phyloP scores from a whole-genome alignment of 2,329 filamentous ascomycete genomes.

The Talaromyces marneffei region DNA sequence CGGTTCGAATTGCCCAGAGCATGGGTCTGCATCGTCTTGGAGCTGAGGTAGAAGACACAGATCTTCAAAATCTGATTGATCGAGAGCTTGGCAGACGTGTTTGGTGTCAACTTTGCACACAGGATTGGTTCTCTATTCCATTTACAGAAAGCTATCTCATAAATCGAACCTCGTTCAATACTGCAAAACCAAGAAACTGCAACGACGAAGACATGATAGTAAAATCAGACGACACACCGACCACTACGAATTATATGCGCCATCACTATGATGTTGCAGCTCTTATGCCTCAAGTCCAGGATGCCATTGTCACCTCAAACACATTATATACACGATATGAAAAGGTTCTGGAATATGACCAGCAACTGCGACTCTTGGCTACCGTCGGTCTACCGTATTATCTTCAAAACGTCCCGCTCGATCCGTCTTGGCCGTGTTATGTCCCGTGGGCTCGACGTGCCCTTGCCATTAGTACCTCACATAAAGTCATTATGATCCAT shows the following conservation, averaged over 20 bases:
- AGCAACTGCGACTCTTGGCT: constrained; percentile 9
- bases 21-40: constrained; percentile 3
- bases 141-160: constrained; percentile 33
- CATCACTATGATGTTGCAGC: constrained; percentile 6
- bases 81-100: constrained; percentile 7
- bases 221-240: constrained; percentile 18
- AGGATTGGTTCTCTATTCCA: constrained; percentile 36
- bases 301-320: constrained; percentile 29
- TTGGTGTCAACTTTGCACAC: constrained; percentile 10
- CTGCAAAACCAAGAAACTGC: constrained; percentile 27
- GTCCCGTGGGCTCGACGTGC: constrained; percentile 33
- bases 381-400: constrained; percentile 1
- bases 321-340: constrained; percentile 34
- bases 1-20: constrained; percentile 5
- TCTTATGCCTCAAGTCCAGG: constrained; percentile 33
- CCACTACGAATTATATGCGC: background rate
- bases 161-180: constrained; percentile 31
- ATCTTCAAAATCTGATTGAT: background rate
- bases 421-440: constrained; percentile 32
- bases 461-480: constrained; percentile 32
- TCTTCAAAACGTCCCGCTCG: constrained; percentile 8
- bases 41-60: background rate
- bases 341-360: constrained; percentile 33
- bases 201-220: constrained; percentile 27
- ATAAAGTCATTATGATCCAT: constrained; percentile 41